Conservation (phyloP, 2,329 filamentous ascomycete genomes). For the Hypoxylon sp. region DNA sequence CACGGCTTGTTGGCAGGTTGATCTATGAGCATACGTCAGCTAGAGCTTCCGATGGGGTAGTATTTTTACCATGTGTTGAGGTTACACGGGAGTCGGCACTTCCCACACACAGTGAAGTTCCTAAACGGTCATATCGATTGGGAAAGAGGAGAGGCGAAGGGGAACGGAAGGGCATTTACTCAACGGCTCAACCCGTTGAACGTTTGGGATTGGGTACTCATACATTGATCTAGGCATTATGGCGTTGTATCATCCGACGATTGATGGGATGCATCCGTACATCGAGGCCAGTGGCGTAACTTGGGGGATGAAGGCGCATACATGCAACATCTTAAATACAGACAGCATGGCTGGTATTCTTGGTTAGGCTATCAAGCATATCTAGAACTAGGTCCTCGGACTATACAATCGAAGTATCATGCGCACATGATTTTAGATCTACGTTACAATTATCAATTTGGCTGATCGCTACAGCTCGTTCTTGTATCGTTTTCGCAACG, state of each 20-base stretch:
- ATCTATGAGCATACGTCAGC: constrained; percentile 2
- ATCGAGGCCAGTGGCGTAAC: neutral
- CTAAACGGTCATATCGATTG: neutral
- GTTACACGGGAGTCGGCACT: neutral
- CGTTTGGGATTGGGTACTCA: neutral
- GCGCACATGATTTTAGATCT: neutral
- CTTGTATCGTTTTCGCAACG: neutral
- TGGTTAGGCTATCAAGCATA: constrained; percentile 6
- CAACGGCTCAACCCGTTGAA: neutral
- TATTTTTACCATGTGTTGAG: constrained; percentile 3
- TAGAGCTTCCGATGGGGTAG: neutral
- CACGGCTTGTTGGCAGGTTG: neutral
- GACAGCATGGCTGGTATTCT: neutral
- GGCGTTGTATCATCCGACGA: neutral
- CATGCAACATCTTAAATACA: constrained; percentile 6
- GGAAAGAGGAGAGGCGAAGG: neutral
- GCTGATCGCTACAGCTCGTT: neutral
- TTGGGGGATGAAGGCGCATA: neutral
- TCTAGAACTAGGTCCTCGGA: neutral
- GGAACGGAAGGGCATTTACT: constrained; percentile 1
- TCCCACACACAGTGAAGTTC: neutral
- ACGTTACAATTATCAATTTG: neutral
- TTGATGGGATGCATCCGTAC: constrained; percentile 5
- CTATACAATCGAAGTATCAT: neutral
- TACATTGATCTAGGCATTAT: neutral